Conservation (phyloP, 805 yeast genomes). For the Starmera pachycereana region DNA sequence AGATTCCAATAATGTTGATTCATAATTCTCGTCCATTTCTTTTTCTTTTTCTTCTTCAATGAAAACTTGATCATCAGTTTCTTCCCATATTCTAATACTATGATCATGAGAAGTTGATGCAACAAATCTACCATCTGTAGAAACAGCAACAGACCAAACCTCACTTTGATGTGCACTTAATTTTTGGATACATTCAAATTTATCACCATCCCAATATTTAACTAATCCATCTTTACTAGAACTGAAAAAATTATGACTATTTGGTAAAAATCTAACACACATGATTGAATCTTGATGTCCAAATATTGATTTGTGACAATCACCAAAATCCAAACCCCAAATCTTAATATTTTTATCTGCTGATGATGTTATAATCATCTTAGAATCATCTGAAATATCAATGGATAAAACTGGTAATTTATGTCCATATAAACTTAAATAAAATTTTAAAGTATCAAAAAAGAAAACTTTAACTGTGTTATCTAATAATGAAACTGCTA, state of each 20-base stretch:
- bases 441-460: slow-evolving; percentile 78
- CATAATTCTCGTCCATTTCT: slow-evolving; percentile 89
- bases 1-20: slow-evolving; percentile 63
- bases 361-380: slow-evolving; percentile 81
- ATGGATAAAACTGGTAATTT: slow-evolving; percentile 89
- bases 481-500: slow-evolving; percentile 82
- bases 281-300: slow-evolving; percentile 96
- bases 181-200: slow-evolving; percentile 88
- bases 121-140: slow-evolving; percentile 58
- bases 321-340: slow-evolving; percentile 99
- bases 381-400: slow-evolving; percentile 84
- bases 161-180: slow-evolving; percentile 82
- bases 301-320: slow-evolving; percentile 92
- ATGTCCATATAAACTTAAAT: slow-evolving; percentile 87
- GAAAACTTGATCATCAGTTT: slow-evolving; percentile 92
- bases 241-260: slow-evolving; percentile 82
- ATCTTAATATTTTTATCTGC: slow-evolving; percentile 96
- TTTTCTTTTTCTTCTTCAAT: slow-evolving; percentile 94
- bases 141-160: slow-evolving; percentile 86
- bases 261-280: slow-evolving; percentile 76
- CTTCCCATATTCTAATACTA: slow-evolving; percentile 86
- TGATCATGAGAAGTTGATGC: slow-evolving; percentile 89
- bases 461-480: slow-evolving; percentile 94
- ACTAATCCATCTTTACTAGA: slow-evolving; percentile 82
- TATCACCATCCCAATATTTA: slow-evolving; percentile 98